Conservation (phyloP, 257 asterid genomes). For the Prunella vulgaris region DNA sequence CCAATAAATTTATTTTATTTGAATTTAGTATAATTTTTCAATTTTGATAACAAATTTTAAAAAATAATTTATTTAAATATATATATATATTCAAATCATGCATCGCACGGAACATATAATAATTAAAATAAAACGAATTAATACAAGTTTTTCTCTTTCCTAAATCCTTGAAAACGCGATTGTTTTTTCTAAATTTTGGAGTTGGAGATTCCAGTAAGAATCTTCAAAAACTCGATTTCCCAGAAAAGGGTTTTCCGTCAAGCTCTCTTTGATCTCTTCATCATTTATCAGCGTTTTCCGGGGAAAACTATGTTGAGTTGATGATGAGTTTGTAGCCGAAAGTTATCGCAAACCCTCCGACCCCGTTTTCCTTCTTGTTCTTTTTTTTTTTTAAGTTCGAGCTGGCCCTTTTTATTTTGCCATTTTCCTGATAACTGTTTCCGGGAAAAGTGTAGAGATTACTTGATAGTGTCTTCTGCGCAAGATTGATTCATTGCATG, state of each 20-base stretch:
- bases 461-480: background rate
- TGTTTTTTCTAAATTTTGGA: background rate
- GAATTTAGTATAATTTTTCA: too few species aligned
- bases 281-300: background rate
- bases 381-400: background rate
- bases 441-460: background rate
- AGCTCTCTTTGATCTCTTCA: background rate
- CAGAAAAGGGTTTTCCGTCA: background rate
- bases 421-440: background rate
- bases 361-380: background rate
- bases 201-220: background rate
- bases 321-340: background rate
- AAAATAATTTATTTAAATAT: too few species aligned
- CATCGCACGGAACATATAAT: too few species aligned
- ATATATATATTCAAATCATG: too few species aligned
- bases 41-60: too few species aligned
- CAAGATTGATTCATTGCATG: conserved; percentile 20
- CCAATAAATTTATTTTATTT: too few species aligned
- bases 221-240: conserved; percentile 9
- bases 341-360: background rate
- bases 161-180: background rate
- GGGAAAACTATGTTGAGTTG: background rate
- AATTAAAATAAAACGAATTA: too few species aligned
- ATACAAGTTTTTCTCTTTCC: too few species aligned
- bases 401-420: background rate